Conservation (phyloP, 2,329 filamentous ascomycete species). For the Dactylellina cionopaga region DNA sequence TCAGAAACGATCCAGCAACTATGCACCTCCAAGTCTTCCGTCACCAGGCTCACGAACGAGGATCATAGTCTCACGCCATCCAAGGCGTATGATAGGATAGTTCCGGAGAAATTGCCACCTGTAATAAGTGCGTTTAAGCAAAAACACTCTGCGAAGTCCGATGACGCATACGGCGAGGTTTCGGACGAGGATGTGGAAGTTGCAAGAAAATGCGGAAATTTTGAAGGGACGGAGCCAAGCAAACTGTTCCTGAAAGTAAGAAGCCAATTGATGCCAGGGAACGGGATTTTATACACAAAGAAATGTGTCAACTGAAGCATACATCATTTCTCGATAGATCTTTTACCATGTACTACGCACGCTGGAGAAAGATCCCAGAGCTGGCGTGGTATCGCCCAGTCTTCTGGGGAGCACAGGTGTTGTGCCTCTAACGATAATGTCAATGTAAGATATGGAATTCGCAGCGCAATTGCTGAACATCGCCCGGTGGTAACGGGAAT, state of each 20-base stretch:
- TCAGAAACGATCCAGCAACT: constrained; percentile 16
- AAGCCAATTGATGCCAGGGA: constrained; percentile 1
- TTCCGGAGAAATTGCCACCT: constrained; percentile 11
- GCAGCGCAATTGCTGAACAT: no score
- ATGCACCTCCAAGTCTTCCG: constrained; percentile 13
- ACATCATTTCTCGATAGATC: constrained; percentile 62
- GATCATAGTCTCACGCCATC: constrained; percentile 22
- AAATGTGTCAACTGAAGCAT: background rate
- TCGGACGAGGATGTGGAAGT: constrained; percentile 64
- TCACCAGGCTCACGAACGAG: constrained; percentile 44
- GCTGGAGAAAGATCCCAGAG: constrained; percentile 65
- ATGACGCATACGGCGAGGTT: constrained; percentile 31
- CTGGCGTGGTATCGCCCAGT: constrained; percentile 68
- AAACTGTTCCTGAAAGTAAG: constrained; percentile 72
- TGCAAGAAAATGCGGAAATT: constrained; percentile 72
- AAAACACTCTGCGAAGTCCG: constrained; percentile 35
- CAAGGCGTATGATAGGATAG: constrained; percentile 37
- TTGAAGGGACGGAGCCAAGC: constrained; percentile 72
- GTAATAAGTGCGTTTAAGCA: constrained; percentile 21
- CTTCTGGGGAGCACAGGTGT: constrained; percentile 72
- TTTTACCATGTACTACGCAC: constrained; percentile 73
- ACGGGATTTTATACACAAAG: background rate
- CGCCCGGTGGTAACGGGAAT: constrained; percentile 12
- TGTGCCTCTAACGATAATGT: constrained; percentile 75
- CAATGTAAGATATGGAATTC: constrained; percentile 64